Base-by-base conservation (phyloP, 208 protist species). In the Sergeia podlipaevii region DNA sequence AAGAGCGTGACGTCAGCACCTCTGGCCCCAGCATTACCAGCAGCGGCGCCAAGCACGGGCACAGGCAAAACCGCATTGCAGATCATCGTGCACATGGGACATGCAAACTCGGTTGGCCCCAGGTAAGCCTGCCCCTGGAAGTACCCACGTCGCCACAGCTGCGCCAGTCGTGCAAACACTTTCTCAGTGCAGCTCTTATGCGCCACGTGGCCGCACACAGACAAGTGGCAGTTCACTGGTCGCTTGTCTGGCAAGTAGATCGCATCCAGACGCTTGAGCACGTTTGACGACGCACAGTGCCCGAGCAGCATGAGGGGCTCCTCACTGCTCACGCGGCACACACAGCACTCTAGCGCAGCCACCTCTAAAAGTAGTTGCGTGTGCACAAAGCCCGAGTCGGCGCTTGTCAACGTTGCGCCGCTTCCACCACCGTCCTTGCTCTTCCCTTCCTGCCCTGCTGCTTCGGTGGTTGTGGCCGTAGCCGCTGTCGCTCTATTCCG, bases 1-100 rank as follows among this genome's bases (percentile, higher is more conserved):
- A 85, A 77, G 34, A 80, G 58, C 5, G 34, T 24, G 10, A 57
- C 36, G 32, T n/a, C 13, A 13, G 24, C 46, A 32, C 59, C 43
- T 3, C 20, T 37, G 17, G 30, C 30, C 24, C 1, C 15, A 13
- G 42, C 33, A 15, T 20, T 53, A 37, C 15, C 37, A 20, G 55
- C 27, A 24, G 43, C 15, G 28, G 10, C 20, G 43, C 60, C 39
- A 23, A 89, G 59, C 15, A 50, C 28, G 4, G 85, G 85, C 29
- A 89, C 38, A 7, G 80, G 85, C 37, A 62, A 67, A n/a, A 86
- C 56, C 17, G 69, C 42, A 1, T 72, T 86, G 32, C 75, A 74
- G 29, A 85, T 71, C 67, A 84, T 88, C 43, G 75, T 47, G 47
- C 85, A 89, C 23, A 89, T 53, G 0, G 85, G 79, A 54, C 85